These are phyloP conservation scores for Blastocrithidia nonstop DNA, from an alignment of 208 protist species.

Conservation along the genomic window DNA sequence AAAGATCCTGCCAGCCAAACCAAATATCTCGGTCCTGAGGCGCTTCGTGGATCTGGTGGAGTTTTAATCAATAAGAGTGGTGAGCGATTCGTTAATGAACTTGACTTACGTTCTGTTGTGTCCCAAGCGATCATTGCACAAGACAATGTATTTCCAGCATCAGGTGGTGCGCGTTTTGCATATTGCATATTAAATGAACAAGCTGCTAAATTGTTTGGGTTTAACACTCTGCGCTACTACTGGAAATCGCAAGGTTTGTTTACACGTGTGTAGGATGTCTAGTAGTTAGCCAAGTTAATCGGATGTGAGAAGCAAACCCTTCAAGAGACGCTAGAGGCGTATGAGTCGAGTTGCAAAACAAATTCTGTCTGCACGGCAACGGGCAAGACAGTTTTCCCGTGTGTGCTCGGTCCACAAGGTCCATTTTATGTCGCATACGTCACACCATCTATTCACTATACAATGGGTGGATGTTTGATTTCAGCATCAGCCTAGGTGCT, in stretches of 20 bases:
- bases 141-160: conserved; percentile 41
- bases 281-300: conserved; percentile 48
- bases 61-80: conserved; percentile 87
- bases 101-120: conserved; percentile 89
- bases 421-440: conserved; percentile 76
- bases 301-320: conserved; percentile 25
- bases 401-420: conserved; percentile 32
- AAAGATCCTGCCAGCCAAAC: conserved; percentile 66
- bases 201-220: conserved; percentile 57
- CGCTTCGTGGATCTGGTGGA: conserved; percentile 88
- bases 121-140: conserved; percentile 77
- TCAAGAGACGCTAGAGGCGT: conserved; percentile 28
- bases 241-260: conserved; percentile 64
- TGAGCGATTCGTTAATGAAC: conserved; percentile 90
- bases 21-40: conserved; percentile 92
- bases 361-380: conserved; percentile 24
- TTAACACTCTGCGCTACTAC: conserved; percentile 70
- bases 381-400: conserved; percentile 75
- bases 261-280: conserved; percentile 23
- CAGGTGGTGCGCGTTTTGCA: conserved; percentile 42
- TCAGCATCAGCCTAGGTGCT: conserved; percentile 72
- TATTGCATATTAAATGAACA: conserved; percentile 76
- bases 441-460: conserved; percentile 94
- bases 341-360: conserved; percentile 25
- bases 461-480: conserved; percentile 92